Base-by-base conservation (phyloP, 83 land plant genomes). In the Isoetes engelmannii region DNA sequence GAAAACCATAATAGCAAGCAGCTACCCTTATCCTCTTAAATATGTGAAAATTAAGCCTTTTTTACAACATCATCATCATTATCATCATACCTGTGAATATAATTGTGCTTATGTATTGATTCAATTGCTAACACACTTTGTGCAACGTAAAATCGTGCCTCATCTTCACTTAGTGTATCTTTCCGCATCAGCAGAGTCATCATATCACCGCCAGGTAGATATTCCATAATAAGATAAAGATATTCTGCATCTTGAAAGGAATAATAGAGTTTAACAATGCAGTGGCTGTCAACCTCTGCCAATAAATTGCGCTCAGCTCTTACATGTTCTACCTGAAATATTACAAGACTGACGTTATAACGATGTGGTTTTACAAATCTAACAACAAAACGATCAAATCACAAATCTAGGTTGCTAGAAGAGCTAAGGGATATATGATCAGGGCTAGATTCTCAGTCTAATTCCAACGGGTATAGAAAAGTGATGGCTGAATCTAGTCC, bases 221-320 rank as follows among this genome's bases (percentile, higher is more conserved):
- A 86, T 65, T 86, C 86, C 89, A 85, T 85, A 7, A 85, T 72
- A 9, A 85, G 80, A 70, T 85, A 85, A 37, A 85, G 54, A 74
- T 73, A 86, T 41, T 88, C 89, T 7, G 84, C 77, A 80, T 88
- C 92, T 84, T 88, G 92, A 62, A 88, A 88, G 12, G 92, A 88
- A 71, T 86, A 88, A 57, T 77, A 83, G 4, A 88, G 86, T 61
- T 88, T 83, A 46, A 88, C 92, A 67, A 88, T 88, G 70, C 85
- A 88, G 55, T 85, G 89, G 57, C 89, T 88, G 64, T 82, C 92
- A 79, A 88, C 92, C 80, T 88, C 92, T n/a, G 82, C 92, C 51
- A 88, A 87, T 42, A 59, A 59, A 59, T 59, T 59, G 10, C 62
- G 18, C 19, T 59, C 62, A 12, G 62, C 62, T 59, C 74, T 71